Conservation (phyloP, 176 grass and related monocot genomes). For the Aegilops speltoides region DNA sequence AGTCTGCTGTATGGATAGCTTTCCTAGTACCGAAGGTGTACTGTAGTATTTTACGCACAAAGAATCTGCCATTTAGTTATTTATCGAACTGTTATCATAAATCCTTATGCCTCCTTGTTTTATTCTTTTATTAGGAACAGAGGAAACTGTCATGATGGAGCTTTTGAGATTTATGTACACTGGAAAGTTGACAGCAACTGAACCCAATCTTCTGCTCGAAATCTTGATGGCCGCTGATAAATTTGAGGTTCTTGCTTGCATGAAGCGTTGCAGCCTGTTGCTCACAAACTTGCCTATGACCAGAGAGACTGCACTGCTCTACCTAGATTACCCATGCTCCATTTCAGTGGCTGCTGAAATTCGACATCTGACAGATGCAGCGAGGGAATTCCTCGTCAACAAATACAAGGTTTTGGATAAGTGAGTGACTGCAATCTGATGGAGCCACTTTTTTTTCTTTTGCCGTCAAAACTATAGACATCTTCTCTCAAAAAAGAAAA, state of each 20-base stretch:
- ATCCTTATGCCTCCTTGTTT: background rate
- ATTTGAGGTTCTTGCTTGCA: constrained; percentile 92
- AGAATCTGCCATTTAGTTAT: background rate
- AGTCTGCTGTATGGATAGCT: background rate
- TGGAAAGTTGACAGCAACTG: constrained; percentile 69
- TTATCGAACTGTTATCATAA: background rate
- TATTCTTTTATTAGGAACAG: constrained; percentile 46
- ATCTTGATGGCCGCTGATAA: constrained; percentile 90
- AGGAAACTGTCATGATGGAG: constrained; percentile 83
- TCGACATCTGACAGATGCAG: constrained; percentile 59
- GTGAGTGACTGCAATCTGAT: constrained; percentile 31
- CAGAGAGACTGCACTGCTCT: constrained; percentile 76
- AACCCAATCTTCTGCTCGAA: constrained; percentile 58
- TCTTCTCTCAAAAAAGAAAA: background rate
- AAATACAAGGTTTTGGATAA: constrained; percentile 65
- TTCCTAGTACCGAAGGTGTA: background rate
- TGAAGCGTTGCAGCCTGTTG: constrained; percentile 82
- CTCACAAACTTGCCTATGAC: constrained; percentile 80
- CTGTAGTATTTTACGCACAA: background rate
- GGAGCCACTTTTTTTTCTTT: background rate
- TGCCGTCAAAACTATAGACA: background rate
- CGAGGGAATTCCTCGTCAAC: constrained; percentile 59
- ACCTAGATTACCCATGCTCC: constrained; percentile 73
- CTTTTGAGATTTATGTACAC: constrained; percentile 89
- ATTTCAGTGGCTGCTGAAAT: constrained; percentile 67